Evolutionary conservation across 768 basidiomycete species (phyloP).

Genomic region (Russula lepida): DNA sequence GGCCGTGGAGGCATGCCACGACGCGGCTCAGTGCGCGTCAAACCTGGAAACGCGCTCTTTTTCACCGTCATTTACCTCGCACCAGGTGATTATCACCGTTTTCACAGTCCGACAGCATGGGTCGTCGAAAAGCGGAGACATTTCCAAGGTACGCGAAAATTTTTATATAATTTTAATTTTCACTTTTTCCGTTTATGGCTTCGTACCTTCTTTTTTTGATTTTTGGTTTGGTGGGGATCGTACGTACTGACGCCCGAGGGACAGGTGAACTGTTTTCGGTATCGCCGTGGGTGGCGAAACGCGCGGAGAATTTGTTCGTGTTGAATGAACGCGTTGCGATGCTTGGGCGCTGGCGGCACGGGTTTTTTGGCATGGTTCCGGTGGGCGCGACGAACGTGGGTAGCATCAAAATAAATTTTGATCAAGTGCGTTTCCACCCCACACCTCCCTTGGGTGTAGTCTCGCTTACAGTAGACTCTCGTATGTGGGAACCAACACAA

Average conservation of each 20-base stretch:
- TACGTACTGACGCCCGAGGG: neutral
- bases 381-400: slow-evolving; percentile 99
- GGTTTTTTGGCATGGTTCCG: slow-evolving; percentile 96
- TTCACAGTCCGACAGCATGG: slow-evolving; percentile 94
- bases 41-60: slow-evolving; percentile 76
- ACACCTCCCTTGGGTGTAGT: neutral
- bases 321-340: slow-evolving; percentile 97
- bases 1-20: slow-evolving; percentile 33
- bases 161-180: too few species aligned
- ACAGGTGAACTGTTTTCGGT: slow-evolving; percentile 91
- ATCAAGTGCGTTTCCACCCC: slow-evolving; percentile 42
- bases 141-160: slow-evolving; percentile 70
- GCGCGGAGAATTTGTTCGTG: slow-evolving; percentile 87
- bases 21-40: slow-evolving; percentile 33
- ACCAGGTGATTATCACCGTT: slow-evolving; percentile 96
- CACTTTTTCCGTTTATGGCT: neutral
- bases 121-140: slow-evolving; percentile 94
- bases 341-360: slow-evolving; percentile 88
- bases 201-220: neutral
- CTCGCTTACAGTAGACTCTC: too few species aligned
- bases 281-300: slow-evolving; percentile 90
- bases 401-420: slow-evolving; percentile 93
- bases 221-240: neutral
- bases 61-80: slow-evolving; percentile 97
- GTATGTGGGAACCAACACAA: neutral